Conservation (phyloP, 78 protist species). For the Dictyostelium brefeldianum region DNA sequence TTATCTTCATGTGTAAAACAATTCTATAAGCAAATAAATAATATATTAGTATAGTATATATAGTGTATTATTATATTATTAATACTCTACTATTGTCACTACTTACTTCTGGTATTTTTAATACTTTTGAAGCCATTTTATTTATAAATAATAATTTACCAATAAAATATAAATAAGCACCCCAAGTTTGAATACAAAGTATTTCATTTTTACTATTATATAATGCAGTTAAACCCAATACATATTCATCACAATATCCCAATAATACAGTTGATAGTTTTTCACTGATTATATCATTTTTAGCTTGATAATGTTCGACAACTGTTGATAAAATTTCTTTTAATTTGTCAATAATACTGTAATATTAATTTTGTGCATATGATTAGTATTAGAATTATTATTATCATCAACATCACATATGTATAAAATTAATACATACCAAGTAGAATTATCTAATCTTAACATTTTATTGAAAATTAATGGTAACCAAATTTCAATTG, state of each 20-base stretch:
- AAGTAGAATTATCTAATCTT: background rate
- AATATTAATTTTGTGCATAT: background rate
- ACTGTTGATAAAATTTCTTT: background rate
- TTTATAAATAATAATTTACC: constrained; percentile 3
- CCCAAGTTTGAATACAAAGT: constrained; percentile 24
- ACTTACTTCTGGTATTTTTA: constrained; percentile 57
- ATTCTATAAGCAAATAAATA: constrained; percentile 3
- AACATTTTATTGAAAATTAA: constrained; percentile 7
- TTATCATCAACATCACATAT: background rate
- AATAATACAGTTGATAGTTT: background rate
- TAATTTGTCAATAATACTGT: constrained; percentile 9
- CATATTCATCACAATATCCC: background rate
- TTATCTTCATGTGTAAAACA: constrained; percentile 21
- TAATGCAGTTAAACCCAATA: background rate
- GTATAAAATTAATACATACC: background rate
- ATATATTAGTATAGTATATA: background rate
- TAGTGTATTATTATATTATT: background rate
- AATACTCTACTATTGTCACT: no score
- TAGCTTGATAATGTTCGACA: constrained; percentile 6
- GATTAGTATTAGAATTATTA: background rate
- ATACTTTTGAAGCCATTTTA: background rate
- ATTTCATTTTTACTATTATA: background rate
- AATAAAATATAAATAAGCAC: constrained; percentile 33
- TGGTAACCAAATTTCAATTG: constrained; percentile 42
- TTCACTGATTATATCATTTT: background rate